These are phyloP conservation scores for Malassezia caprae DNA, from an alignment of 1,284 basidiomycete species.

Conservation along the genomic window DNA sequence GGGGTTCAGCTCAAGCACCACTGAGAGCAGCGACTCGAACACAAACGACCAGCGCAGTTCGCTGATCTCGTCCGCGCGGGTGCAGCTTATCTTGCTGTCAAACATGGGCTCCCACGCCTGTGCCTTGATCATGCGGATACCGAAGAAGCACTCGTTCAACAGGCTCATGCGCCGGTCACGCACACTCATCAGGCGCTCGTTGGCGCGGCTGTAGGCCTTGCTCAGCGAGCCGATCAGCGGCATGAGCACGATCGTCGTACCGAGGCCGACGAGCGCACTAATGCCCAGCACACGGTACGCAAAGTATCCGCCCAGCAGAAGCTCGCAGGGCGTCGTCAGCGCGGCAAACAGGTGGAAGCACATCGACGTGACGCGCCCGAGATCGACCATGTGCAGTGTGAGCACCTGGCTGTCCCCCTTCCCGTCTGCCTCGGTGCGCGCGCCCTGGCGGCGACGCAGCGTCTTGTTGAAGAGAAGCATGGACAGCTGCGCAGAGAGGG, in stretches of 20 bases:
- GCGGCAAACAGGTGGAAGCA: constrained; percentile 11
- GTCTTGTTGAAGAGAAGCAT: constrained; percentile 15
- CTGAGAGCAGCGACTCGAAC: constrained; percentile 3
- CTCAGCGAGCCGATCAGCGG: constrained; percentile 8
- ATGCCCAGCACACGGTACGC: constrained; percentile 14
- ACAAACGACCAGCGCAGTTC: constrained; percentile 1
- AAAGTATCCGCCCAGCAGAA: constrained; percentile 18
- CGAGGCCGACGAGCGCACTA: constrained; percentile 11
- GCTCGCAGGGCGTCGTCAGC: constrained; percentile 12
- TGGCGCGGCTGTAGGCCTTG: background rate
- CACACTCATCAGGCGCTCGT: constrained; percentile 13
- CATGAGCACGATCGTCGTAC: constrained; percentile 6
- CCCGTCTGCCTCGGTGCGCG: background rate
- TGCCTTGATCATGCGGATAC: constrained; percentile 19
- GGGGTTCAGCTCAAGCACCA: constrained; percentile 18
- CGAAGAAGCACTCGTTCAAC: constrained; percentile 17
- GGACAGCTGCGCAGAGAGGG: constrained; percentile 14
- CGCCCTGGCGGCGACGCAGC: constrained; percentile 1
- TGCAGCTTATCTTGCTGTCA: background rate
- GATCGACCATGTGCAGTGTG: constrained; percentile 15
- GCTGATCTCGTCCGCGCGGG: constrained; percentile 6
- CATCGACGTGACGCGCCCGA: constrained; percentile 10
- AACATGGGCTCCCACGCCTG: constrained; percentile 17
- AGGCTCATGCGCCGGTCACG: constrained; percentile 15
- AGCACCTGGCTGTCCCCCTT: constrained; percentile 9